Base-by-base conservation (phyloP, 441 rosid genomes). In the Pelargonium australe region DNA sequence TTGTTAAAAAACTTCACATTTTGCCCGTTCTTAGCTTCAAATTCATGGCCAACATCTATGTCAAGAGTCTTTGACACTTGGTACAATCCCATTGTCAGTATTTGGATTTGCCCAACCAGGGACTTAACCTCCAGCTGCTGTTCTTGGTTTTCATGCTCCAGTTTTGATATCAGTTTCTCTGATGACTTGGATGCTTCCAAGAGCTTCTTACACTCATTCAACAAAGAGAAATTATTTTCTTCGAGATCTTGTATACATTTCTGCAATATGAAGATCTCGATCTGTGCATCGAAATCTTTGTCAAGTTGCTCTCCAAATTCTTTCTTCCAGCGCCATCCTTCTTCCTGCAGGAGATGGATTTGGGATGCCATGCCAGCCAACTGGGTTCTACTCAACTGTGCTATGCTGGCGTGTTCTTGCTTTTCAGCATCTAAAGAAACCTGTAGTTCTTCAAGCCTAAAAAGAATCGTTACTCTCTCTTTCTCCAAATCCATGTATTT, bases 211-310 rank as follows among this genome's bases (percentile, higher is more conserved):
- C 76, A 80, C 85, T 90, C 88, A 61, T 76, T 69, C 63, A 82
- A 70, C 20, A 91, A 81, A 72, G 85, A 84, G 67, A 81, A 72
- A 53, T 83, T 85, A 67, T 80, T 85, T 76, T 84, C 89, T 76
- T 85, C 85, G 77, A 88, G 80, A 65, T 87, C 95, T 77, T 81
- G 81, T 25, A 87, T 68, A 74, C 81, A 87, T 79, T 83, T 82
- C 80, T 85, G 88, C 84, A 86, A 83, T 79, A 90, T 74, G 69
- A 90, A 85, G 77, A 83, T 84, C 77, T 90, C 89, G 60, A 85
- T 72, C 78, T 89, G 78, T 67, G 87, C 81, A 81, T 65, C 79
- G 67, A 85, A 72, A 69, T 79, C 84, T 70, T 84, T 84, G 76
- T 92, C 88, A 44, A 83, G 80, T 71, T 88, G 95, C 70, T 80